Base-by-base conservation (phyloP, 768 basidiomycete species). In the Pholiota molesta region DNA sequence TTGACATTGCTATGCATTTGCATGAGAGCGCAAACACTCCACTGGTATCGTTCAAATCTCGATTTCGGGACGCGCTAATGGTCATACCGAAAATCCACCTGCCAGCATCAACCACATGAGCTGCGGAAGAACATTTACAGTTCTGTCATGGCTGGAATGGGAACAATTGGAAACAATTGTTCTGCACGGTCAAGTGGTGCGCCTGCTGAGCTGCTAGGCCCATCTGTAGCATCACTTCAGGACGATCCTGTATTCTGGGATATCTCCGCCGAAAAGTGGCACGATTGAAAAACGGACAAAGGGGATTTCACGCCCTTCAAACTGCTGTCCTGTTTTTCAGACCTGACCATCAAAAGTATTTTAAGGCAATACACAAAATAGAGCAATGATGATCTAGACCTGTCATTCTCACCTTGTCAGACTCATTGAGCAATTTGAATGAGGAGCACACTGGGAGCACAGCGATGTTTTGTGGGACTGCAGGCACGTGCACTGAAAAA, bases 121-220 rank as follows among this genome's bases (percentile, higher is more conserved):
- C 55, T 51, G 52, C 47, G 47, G 62, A 45, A 11, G 54, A 21
- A 65, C 52, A 62, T 62, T 66, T 72, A 70, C 64, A 62, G 66
- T 72, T 72, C 69, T 72, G 69, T 70, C 69, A 70, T 67, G 58
- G 59, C 42, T 42, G 59, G 37, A 65, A 60, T 37, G 58, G 59
- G 57, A 61, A 45, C 51, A 54, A 56, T 39, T 37, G 58, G 59
- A 55, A 61, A 45, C 51, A 54, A 56, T 39, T 39, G 40, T 47
- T 47, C 33, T 56, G 35, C 53, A 63, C 42, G 17, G 19, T 35
- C 53, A 57, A 57, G 42, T 54, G 37, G 53, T 35, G 53, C 53
- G 53, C 53, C 53, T 54, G 53, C 13, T 37, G n/a, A 16, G 31
- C 52, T 33, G 53, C 53, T 55, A 55, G 53, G 33, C 53, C 53